phyloP scores from a whole-genome alignment of 768 basidiomycete genomes.

The Boletus edulis region DNA sequence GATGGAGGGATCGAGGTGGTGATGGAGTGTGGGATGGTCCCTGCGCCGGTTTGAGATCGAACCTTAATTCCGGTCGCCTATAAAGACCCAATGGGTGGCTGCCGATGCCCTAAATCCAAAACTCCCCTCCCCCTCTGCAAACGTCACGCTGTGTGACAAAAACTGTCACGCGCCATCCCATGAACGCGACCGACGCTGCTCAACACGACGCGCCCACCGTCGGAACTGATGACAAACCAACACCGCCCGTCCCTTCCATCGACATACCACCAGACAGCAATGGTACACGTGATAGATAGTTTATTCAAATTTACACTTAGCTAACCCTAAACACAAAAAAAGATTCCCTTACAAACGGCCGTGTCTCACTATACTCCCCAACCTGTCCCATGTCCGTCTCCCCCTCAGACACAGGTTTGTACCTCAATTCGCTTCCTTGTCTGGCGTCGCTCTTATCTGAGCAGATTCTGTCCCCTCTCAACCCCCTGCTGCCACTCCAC shows the following conservation, averaged over 20 bases:
- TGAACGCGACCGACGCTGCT: slow-evolving; percentile 49
- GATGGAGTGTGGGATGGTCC: slow-evolving; percentile 50
- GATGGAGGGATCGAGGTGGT: slow-evolving; percentile 15
- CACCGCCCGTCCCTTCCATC: slow-evolving; percentile 16
- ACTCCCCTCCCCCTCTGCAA: slow-evolving; percentile 48
- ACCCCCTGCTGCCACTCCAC: slow-evolving; percentile 45
- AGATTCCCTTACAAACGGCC: slow-evolving; percentile 53
- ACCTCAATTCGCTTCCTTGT: slow-evolving; percentile 12
- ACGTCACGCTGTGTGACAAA: slow-evolving; percentile 63
- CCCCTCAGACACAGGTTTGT: slow-evolving; percentile 53
- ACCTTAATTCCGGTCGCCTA: slow-evolving; percentile 80
- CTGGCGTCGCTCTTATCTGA: slow-evolving; percentile 28
- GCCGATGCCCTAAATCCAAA: slow-evolving; percentile 64
- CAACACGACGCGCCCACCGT: slow-evolving; percentile 30
- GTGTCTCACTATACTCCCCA: slow-evolving; percentile 42
- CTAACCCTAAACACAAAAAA: slow-evolving; percentile 36
- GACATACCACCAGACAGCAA: slow-evolving; percentile 28
- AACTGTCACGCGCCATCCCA: slow-evolving; percentile 63
- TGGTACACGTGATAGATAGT: slow-evolving; percentile 40
- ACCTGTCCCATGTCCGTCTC: slow-evolving; percentile 37
- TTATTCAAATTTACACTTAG: slow-evolving; percentile 32
- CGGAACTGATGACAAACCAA: slow-evolving; percentile 30
- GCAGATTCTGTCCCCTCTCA: slow-evolving; percentile 44
- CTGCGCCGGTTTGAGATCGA: slow-evolving; percentile 74
- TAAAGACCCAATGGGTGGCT: slow-evolving; percentile 76